Evolutionary conservation across 2,329 filamentous ascomycete genomes (phyloP), one percentile per base, ranked within the genome.

Genomic region (Scleromitrula shiraiana): DNA sequence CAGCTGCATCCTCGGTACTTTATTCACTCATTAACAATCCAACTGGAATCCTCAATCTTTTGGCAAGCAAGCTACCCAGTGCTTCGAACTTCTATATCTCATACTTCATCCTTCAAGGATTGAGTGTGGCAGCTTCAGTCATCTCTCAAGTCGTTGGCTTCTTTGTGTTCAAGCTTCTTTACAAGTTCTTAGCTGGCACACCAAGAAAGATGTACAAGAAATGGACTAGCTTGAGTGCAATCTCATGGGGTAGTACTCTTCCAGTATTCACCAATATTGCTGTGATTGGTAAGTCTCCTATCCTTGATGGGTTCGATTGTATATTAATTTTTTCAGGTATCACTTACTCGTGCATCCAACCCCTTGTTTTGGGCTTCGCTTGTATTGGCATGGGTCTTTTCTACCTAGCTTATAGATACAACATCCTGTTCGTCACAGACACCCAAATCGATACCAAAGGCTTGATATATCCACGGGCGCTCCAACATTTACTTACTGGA

Each of bases 61-160:
- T 95, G 4, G 83, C 89, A 0, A 61, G 73, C 14, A 84, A 86
- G 50, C 73, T 98, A 5, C 93, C 93, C 15, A 82, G 78, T 48
- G 82, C 88, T 0, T 90, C 89, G 52, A 97, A 95, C 68, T 94
- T 97, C 63, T 98, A 96, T 67, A 83, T 97, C 17, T 88, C 85
- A 0, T 98, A 97, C 69, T 94, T 98, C 56, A 80, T 97, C 26
- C 78, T 98, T 2, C 93, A 97, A 66, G 94, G 91, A 27, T 67
- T 97, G 50, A 83, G 83, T 1, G 81, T 91, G 52, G 85, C 88
- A 3, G 77, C 87, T 0, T 78, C 82, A 39, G 77, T 85, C 1
- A 67, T 97, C 5, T 73, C 94, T 2, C 88, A 94, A 57, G 75
- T 85, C 39, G 71, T 68, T 17, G 88, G 88, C 14, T 75, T 97